These are phyloP conservation scores for Sporothrix brunneoviolacea DNA, from an alignment of 2,329 filamentous ascomycete species.

Conservation along the genomic window DNA sequence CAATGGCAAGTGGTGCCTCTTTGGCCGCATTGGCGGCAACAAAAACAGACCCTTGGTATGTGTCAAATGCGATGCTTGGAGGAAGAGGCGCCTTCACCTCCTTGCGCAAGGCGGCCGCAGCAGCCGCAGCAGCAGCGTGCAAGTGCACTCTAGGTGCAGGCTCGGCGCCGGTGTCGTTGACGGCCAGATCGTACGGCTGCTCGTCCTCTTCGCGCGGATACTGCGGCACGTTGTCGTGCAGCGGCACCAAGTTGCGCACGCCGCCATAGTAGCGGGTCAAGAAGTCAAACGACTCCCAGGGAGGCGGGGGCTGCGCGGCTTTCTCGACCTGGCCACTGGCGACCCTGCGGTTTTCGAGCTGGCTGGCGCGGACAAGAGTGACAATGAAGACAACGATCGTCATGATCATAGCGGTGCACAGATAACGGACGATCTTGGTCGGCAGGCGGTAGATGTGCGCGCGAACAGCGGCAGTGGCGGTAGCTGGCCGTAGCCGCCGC, in stretches of 20 bases:
- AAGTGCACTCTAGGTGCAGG: slow-evolving; percentile 20
- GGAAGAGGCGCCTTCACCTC: slow-evolving; percentile 18
- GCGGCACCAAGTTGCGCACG: slow-evolving; percentile 61
- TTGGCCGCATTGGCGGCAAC: slow-evolving; percentile 35
- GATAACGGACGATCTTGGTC: slow-evolving; percentile 67
- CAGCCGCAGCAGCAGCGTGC: slow-evolving; percentile 17
- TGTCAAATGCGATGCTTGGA: slow-evolving; percentile 13
- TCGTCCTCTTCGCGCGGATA: slow-evolving; percentile 66
- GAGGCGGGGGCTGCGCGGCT: slow-evolving; percentile 55
- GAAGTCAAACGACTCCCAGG: slow-evolving; percentile 83
- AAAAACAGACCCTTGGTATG: slow-evolving; percentile 12
- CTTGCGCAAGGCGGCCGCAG: slow-evolving; percentile 15
- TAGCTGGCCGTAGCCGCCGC: slow-evolving; percentile 5
- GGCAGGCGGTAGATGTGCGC: slow-evolving; percentile 56
- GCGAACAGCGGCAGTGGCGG: slow-evolving; percentile 21
- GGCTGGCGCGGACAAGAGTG: slow-evolving; percentile 65
- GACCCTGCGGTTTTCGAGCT: slow-evolving; percentile 59
- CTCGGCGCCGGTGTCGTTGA: slow-evolving; percentile 1
- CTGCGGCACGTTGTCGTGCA: slow-evolving; percentile 65
- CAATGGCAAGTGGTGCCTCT: too few species aligned
- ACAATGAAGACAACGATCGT: slow-evolving; percentile 71
- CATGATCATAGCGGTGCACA: slow-evolving; percentile 64
- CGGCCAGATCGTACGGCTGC: slow-evolving; percentile 33
- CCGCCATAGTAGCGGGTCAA: slow-evolving; percentile 87
- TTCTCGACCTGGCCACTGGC: slow-evolving; percentile 52